phyloP scores from a whole-genome alignment of 768 basidiomycete species.

The Hysterangium stoloniferum region DNA sequence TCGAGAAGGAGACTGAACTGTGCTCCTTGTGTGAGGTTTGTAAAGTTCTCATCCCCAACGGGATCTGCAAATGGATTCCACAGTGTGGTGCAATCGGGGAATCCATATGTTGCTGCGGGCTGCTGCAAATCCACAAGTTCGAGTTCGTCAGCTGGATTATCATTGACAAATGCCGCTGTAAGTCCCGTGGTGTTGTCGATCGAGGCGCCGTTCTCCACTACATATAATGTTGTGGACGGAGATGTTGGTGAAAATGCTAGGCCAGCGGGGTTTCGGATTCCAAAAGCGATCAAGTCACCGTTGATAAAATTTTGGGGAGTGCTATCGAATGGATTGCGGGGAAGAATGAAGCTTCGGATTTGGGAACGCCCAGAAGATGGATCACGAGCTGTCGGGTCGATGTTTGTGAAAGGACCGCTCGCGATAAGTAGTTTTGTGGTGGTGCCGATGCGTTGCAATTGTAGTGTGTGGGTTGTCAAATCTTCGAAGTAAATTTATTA shows the following conservation, averaged over 20 bases:
- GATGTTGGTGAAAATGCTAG: slow-evolving; percentile 28
- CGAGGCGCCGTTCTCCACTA: slow-evolving; percentile 38
- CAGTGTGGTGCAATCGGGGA: slow-evolving; percentile 37
- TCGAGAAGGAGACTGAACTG: slow-evolving; percentile 35
- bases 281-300: slow-evolving; percentile 33
- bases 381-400: slow-evolving; percentile 36
- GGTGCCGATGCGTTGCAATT: slow-evolving; percentile 22
- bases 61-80: slow-evolving; percentile 39
- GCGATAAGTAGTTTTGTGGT: slow-evolving; percentile 29
- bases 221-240: slow-evolving; percentile 21
- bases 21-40: slow-evolving; percentile 23
- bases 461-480: slow-evolving; percentile 35
- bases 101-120: slow-evolving; percentile 28
- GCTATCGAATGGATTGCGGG: slow-evolving; percentile 16
- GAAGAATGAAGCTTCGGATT: slow-evolving; percentile 23
- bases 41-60: slow-evolving; percentile 31
- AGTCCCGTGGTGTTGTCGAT: slow-evolving; percentile 34
- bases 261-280: slow-evolving; percentile 38
- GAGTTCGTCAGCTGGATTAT: slow-evolving; percentile 38
- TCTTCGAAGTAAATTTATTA: slow-evolving; percentile 23
- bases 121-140: slow-evolving; percentile 19
- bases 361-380: slow-evolving; percentile 37
- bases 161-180: slow-evolving; percentile 34
- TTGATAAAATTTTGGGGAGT: slow-evolving; percentile 17
- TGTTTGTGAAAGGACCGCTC: slow-evolving; percentile 31